phyloP scores from a whole-genome alignment of 2,329 filamentous ascomycete species.

The Elsinoe perseae region DNA sequence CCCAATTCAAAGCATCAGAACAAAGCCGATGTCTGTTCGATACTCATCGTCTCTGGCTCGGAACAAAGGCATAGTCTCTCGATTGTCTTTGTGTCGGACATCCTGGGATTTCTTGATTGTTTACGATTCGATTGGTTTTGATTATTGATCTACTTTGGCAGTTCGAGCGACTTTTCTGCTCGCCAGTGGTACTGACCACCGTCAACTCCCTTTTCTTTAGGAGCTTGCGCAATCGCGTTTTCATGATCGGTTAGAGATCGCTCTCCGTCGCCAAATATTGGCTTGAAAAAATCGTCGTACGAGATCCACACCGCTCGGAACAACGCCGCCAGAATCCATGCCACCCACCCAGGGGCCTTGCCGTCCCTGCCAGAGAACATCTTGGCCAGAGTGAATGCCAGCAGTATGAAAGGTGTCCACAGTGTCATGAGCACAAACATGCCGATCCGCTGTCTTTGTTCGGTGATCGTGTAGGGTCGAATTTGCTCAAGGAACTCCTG shows the following conservation, averaged over 20 bases:
- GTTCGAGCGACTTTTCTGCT: background rate
- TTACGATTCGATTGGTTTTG: background rate
- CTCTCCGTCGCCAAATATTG: slow-evolving; percentile 80
- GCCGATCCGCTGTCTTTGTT: slow-evolving; percentile 57
- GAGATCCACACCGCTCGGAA: slow-evolving; percentile 54
- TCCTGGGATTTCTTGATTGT: background rate
- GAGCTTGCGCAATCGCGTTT: background rate
- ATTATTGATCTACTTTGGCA: background rate
- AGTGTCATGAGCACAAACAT: slow-evolving; percentile 52
- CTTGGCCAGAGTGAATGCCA: slow-evolving; percentile 44
- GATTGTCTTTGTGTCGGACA: too few relatives aligned
- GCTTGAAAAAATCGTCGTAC: slow-evolving; percentile 59
- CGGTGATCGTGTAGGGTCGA: slow-evolving; percentile 63
- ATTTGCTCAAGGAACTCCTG: slow-evolving; percentile 62
- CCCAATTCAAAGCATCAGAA: background rate
- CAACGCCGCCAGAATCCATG: slow-evolving; percentile 42
- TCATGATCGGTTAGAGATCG: slow-evolving; percentile 40
- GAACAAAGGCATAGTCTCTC: background rate
- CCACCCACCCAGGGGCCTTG: slow-evolving; percentile 60
- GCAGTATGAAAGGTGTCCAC: slow-evolving; percentile 52
- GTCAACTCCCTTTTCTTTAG: slow-evolving; percentile 11
- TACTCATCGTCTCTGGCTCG: background rate
- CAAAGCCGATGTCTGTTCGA: background rate
- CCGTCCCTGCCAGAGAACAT: slow-evolving; percentile 59
- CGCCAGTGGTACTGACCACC: background rate